Evolutionary conservation across 352 stramenopile species (phyloP), one percentile per base, ranked within the genome.

Genomic region (Phytophthora quininea): DNA sequence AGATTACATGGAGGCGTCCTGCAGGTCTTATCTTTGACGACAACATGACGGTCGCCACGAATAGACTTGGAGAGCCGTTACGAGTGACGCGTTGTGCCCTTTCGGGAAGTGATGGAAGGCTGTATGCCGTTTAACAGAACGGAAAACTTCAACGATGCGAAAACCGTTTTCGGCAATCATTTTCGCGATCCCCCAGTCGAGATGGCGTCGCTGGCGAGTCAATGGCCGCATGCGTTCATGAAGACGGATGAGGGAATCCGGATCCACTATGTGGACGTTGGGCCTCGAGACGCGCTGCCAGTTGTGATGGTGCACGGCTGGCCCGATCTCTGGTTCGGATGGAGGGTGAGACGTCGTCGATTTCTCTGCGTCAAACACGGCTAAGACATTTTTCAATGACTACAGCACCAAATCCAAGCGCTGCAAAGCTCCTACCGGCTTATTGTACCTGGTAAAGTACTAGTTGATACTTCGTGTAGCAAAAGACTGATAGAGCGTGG

Each of bases 221-320:
- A 77, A 58, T 82, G 72, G 64, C 57, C 68, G 43, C 68, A 82
- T 40, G 27, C 40, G 9, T 78, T 72, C 54, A 62, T 73, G 56
- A 42, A 58, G 3, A 76, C 74, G 33, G 63, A 64, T 10, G 57
- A 69, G 6, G 69, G 66, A 3, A 60, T 86, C 30, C 64, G 54
- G 1, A 31, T 91, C 15, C 83, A 90, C 62, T 91, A 82, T 50
- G 74, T 91, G 54, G 76, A 88, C 31, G 81, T 81, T 6, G 80
- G 81, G 3, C 80, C 77, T 29, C 56, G 60, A 32, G 74, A 88
- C 49, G 80, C 62, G 42, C 49, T 85, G 58, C 74, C 80, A 0
- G 57, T 91, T n/a, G 79, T 92, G 59, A 67, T 92, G 46, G 77
- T 92, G 50, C 83, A 92, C 58, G 81, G 83, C n/a, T 90, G 79